Conservation (phyloP, 768 basidiomycete species). For the Dentipellis sp. region DNA sequence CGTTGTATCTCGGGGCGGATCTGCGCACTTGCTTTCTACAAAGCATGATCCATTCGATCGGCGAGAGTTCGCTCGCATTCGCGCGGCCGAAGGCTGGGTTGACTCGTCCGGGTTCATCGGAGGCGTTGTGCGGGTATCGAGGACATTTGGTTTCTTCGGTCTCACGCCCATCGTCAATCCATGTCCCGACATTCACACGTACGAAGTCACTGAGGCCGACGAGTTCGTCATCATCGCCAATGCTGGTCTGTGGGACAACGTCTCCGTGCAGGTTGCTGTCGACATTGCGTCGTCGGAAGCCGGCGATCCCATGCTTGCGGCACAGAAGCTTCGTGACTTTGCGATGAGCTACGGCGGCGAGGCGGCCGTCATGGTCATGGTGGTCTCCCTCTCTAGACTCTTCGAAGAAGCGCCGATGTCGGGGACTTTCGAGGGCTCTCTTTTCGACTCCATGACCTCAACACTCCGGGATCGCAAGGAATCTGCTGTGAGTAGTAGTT, state of each 20-base stretch:
- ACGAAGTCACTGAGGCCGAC: conserved; percentile 71
- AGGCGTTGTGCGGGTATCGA: conserved; percentile 84
- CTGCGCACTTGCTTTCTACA: conserved; percentile 64
- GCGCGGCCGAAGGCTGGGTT: conserved; percentile 89
- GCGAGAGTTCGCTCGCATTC: conserved; percentile 76
- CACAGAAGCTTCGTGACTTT: conserved; percentile 93
- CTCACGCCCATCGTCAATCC: conserved; percentile 87
- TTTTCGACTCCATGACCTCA: conserved; percentile 29
- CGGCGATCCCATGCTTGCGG: conserved; percentile 76
- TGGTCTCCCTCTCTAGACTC: conserved; percentile 74
- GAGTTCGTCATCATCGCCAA: conserved; percentile 97
- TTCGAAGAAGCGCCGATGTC: conserved; percentile 45
- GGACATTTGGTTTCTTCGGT: conserved; percentile 89
- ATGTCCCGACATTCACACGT: conserved; percentile 64
- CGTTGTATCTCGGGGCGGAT: conserved; percentile 71
- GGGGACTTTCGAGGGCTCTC: conserved; percentile 31
- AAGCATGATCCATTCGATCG: conserved; percentile 88
- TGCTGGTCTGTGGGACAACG: conserved; percentile 85
- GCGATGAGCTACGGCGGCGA: conserved; percentile 95
- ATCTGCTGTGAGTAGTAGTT: neutral
- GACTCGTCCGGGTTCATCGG: conserved; percentile 85
- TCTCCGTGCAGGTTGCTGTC: conserved; percentile 91
- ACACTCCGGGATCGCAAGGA: neutral
- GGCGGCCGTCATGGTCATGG: conserved; percentile 97
- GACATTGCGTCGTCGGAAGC: conserved; percentile 81